Conservation (phyloP, 805 yeast species). For the Starmerella floris region DNA sequence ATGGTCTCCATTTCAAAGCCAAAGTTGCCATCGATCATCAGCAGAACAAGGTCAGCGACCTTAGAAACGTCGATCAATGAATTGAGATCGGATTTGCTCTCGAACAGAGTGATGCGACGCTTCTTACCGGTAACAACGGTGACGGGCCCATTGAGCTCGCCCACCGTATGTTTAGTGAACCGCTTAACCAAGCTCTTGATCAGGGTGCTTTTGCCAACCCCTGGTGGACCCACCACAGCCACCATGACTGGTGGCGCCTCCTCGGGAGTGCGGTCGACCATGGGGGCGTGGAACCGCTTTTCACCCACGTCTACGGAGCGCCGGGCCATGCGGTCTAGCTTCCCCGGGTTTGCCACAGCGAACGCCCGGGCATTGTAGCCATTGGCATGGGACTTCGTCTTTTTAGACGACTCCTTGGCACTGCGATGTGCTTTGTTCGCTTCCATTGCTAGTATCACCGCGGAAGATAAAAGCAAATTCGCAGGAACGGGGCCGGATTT, state of each 20-base stretch:
- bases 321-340: constrained; percentile 68
- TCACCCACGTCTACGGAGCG: constrained; percentile 75
- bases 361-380: constrained; percentile 78
- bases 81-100: constrained; percentile 81
- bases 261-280: constrained; percentile 94
- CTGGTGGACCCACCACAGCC: constrained; percentile 97
- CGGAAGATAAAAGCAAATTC: background rate
- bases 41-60: constrained; percentile 78
- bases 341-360: constrained; percentile 73
- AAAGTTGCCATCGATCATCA: constrained; percentile 89
- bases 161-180: constrained; percentile 70
- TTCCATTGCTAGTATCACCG: constrained; percentile 29
- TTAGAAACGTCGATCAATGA: constrained; percentile 95
- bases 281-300: constrained; percentile 82
- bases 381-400: constrained; percentile 76
- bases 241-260: constrained; percentile 95
- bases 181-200: constrained; percentile 79
- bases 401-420: constrained; percentile 43
- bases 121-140: constrained; percentile 94
- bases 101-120: constrained; percentile 82
- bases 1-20: constrained; percentile 99
- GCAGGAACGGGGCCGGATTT: background rate
- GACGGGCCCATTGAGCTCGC: constrained; percentile 87
- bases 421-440: constrained; percentile 64
- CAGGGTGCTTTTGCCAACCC: constrained; percentile 92